Evolutionary conservation across 495 filamentous ascomycete species (phyloP), one percentile per base, ranked within the genome.

Genomic region (Trichoderma gamsii): DNA sequence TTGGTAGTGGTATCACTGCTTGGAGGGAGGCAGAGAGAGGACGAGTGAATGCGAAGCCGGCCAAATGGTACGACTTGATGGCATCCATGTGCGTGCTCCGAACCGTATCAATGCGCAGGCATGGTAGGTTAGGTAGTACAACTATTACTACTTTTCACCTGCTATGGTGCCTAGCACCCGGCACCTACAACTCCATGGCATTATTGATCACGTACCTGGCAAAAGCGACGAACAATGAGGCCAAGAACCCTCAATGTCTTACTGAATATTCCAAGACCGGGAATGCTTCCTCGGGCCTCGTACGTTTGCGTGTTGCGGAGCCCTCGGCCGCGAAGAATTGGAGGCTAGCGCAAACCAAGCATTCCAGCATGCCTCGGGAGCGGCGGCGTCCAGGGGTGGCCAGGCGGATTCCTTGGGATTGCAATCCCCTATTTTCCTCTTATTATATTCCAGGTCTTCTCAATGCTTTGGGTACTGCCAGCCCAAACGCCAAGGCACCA

Each of bases 331-430:
- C 56, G 56, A 13, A 25, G 56, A 61, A 61, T 32, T 61, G 56
- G 11, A 61, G 16, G 56, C 25, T 61, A 29, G 56, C 25, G 29
- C 56, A 61, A 61, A 32, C 23, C 2, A 2, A 61, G 56, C 12
- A 61, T 61, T 61, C 25, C 56, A 61, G 56, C 56, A 15, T 35
- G 25, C 56, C 27, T 61, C 56, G 56, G 56, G 56, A 61, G 56
- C 56, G 27, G 56, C 56, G 56, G 56, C 56, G 56, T 12, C 56
- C 27, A 25, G 56, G 56, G 56, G 11, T 23, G 8, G 6, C 56
- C 25, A 61, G 25, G 4, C 56, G 56, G 56, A 21, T 61, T 25
- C 56, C 56, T 25, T 61, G 6, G 56, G 27, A 29, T 49, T n/a
- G 35, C 35, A 5, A 38, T 61, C 56, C 27, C 56, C 56, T 61